Evolutionary conservation across 768 basidiomycete species (phyloP).

Genomic region (Strobilomyces confusus): DNA sequence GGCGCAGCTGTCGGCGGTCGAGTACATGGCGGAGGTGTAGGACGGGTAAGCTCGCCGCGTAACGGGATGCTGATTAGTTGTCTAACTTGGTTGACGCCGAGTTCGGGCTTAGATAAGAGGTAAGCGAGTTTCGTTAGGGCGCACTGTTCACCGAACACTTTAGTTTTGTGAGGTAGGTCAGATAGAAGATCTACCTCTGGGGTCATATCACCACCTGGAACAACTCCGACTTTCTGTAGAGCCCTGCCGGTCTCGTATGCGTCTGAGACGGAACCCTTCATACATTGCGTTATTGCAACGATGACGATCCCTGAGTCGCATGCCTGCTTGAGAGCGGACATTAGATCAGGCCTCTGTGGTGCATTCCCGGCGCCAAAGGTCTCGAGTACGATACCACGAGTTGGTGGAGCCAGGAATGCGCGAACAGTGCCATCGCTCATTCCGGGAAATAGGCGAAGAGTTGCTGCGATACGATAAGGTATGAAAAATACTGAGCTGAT

Average conservation of each 20-base stretch:
- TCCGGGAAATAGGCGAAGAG: slow-evolving; percentile 83
- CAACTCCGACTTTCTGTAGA: slow-evolving; percentile 68
- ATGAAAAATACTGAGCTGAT: neutral
- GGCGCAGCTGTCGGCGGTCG: slow-evolving; percentile 38
- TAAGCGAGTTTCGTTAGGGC: slow-evolving; percentile 89
- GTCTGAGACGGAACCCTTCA: slow-evolving; percentile 81
- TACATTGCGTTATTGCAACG: slow-evolving; percentile 89
- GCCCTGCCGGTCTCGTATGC: slow-evolving; percentile 78
- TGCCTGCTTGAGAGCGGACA: slow-evolving; percentile 74
- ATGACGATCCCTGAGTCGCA: slow-evolving; percentile 81
- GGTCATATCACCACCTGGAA: slow-evolving; percentile 90
- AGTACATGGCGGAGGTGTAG: slow-evolving; percentile 40
- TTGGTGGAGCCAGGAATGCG: slow-evolving; percentile 71
- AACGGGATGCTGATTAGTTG: slow-evolving; percentile 72
- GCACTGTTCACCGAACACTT: slow-evolving; percentile 47
- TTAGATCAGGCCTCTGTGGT: slow-evolving; percentile 73
- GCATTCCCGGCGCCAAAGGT: slow-evolving; percentile 94
- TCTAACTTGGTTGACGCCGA: slow-evolving; percentile 64
- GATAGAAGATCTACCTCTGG: slow-evolving; percentile 61
- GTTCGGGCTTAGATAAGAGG: slow-evolving; percentile 81
- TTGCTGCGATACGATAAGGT: slow-evolving; percentile 45
- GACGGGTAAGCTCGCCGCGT: slow-evolving; percentile 81
- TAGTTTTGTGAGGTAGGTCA: neutral
- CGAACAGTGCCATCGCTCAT: slow-evolving; percentile 71
- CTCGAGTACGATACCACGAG: slow-evolving; percentile 81